Evolutionary conservation across 495 filamentous ascomycete genomes (phyloP).

Genomic region (Hyaloscypha bicolor): DNA sequence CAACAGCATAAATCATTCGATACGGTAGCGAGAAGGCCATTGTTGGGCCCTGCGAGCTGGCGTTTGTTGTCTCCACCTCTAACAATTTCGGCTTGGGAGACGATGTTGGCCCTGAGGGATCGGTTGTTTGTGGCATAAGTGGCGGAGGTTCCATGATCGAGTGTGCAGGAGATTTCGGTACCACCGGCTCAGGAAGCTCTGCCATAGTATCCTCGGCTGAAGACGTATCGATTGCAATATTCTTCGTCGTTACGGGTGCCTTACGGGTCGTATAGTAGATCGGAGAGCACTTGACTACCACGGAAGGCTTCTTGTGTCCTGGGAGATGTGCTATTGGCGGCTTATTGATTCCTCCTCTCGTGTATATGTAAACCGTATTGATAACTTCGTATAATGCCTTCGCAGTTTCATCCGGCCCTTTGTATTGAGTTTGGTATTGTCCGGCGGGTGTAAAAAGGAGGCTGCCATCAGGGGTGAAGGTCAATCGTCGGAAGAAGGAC

Average conservation of each 20-base stretch:
- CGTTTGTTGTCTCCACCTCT: constrained; percentile 51
- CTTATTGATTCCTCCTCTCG: constrained; percentile 93
- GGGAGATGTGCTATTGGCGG: constrained; percentile 97
- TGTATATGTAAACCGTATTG: constrained; percentile 99
- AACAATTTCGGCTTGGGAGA: constrained; percentile 51
- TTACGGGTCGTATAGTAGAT: constrained; percentile 82
- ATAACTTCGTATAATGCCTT: constrained; percentile 83
- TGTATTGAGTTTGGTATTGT: constrained; percentile 84
- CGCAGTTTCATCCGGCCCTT: constrained; percentile 62
- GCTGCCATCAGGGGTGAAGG: constrained; percentile 95
- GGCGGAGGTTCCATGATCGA: constrained; percentile 89
- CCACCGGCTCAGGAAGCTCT: constrained; percentile 79
- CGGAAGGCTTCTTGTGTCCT: constrained; percentile 97
- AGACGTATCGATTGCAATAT: constrained; percentile 93
- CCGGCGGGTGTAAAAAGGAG: constrained; percentile 94
- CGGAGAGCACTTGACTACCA: constrained; percentile 93
- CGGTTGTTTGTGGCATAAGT: constrained; percentile 50
- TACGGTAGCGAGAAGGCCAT: constrained; percentile 85
- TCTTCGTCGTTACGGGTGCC: constrained; percentile 66
- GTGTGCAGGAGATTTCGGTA: constrained; percentile 46
- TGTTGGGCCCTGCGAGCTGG: constrained; percentile 56
- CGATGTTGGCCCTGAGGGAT: constrained; percentile 47
- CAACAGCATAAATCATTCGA: constrained; percentile 94
- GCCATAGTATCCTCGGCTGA: constrained; percentile 82
- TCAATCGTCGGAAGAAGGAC: constrained; percentile 93